Conservation (phyloP, 148 eudicot species). For the Dysphania ambrosioides region DNA sequence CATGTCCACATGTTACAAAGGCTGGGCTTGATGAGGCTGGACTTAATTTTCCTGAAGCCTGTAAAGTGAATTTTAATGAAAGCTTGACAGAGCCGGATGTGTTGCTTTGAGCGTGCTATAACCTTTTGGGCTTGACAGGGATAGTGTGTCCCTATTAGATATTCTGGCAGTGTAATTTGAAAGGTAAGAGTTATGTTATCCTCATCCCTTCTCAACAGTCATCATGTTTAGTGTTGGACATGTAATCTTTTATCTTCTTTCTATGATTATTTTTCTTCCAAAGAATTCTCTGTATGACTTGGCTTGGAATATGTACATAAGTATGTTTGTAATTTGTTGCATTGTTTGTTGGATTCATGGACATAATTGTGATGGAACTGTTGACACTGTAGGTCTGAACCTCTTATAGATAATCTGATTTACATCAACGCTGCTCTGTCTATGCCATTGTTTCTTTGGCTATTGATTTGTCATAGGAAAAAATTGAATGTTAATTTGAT, state of each 20-base stretch:
- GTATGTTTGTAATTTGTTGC: background rate
- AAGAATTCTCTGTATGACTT: conserved; percentile 10
- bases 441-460: background rate
- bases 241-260: conserved; percentile 4
- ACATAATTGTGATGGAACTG: background rate
- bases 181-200: conserved; percentile 5
- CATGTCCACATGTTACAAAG: conserved; percentile 75
- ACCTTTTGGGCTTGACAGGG: background rate
- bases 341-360: conserved; percentile 9
- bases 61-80: conserved; percentile 75
- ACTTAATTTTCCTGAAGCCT: conserved; percentile 51
- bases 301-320: conserved; percentile 16
- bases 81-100: conserved; percentile 59
- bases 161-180: background rate
- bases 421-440: background rate
- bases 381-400: background rate
- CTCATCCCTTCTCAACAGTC: conserved; percentile 1
- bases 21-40: conserved; percentile 69
- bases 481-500: too few relatives aligned
- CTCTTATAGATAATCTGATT: background rate
- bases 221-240: background rate
- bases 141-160: background rate
- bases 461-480: background rate
- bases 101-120: conserved; percentile 31
- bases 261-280: background rate